Conservation (phyloP, 148 eudicot species). For the Salicornia ramosissima region DNA sequence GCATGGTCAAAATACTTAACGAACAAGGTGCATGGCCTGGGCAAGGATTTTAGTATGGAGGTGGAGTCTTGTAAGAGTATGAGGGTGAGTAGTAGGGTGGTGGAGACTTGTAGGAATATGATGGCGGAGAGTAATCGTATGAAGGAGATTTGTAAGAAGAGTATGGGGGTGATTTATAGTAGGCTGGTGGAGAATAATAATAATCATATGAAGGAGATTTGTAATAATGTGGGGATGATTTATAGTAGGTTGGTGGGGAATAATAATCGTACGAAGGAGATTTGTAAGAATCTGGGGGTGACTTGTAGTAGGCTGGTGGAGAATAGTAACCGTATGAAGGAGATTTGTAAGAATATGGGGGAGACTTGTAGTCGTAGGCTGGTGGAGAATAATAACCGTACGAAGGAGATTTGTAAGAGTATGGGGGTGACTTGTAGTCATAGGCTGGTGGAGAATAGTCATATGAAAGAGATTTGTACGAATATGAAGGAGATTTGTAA, state of each 20-base stretch:
- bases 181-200: neutral
- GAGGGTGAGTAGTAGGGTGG: too few species aligned
- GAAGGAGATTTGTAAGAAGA: neutral
- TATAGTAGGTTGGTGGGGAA: neutral
- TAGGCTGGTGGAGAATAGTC: neutral
- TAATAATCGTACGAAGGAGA: neutral
- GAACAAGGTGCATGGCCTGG: too few species aligned
- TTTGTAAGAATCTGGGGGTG: neutral
- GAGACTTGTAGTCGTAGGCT: constrained; percentile 4
- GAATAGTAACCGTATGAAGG: neutral
- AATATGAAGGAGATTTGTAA: constrained; percentile 11
- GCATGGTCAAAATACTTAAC: too few species aligned
- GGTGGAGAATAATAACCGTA: neutral
- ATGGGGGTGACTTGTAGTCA: neutral
- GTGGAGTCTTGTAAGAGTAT: constrained; percentile 13
- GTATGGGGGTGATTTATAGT: neutral
- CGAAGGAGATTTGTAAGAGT: neutral
- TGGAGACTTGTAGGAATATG: neutral
- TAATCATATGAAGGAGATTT: neutral
- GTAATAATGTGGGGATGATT: neutral
- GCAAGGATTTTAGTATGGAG: constrained; percentile 2
- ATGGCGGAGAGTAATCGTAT: neutral
- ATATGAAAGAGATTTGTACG: neutral
- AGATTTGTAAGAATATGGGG: too few species aligned
- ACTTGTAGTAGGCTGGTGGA: neutral